Conservation (phyloP, 352 stramenopile species). For the Phytophthora sp. region DNA sequence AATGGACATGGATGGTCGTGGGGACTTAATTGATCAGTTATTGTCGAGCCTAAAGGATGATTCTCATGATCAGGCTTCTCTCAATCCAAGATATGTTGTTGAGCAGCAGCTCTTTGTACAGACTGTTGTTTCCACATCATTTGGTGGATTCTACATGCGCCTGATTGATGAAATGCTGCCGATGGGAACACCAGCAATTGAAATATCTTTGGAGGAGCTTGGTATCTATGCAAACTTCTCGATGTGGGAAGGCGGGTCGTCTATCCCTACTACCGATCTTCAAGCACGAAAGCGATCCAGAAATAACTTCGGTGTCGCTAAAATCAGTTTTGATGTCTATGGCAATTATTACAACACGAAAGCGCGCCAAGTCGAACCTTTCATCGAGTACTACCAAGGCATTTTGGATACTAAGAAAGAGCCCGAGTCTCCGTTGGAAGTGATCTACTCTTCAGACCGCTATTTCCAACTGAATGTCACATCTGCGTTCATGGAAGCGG, state of each 20-base stretch:
- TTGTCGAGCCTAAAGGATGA: slow-evolving; percentile 74
- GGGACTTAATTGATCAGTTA: slow-evolving; percentile 80
- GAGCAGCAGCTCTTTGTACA: slow-evolving; percentile 76
- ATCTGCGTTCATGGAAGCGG: slow-evolving; percentile 78
- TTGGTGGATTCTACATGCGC: slow-evolving; percentile 88
- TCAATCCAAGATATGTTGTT: slow-evolving; percentile 21
- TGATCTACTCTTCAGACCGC: slow-evolving; percentile 80
- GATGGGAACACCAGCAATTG: slow-evolving; percentile 73
- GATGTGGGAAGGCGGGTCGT: slow-evolving; percentile 62
- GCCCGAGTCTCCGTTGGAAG: slow-evolving; percentile 57
- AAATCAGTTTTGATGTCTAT: slow-evolving; percentile 84
- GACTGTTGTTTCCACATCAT: slow-evolving; percentile 79
- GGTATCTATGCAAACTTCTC: slow-evolving; percentile 77
- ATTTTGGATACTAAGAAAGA: slow-evolving; percentile 85
- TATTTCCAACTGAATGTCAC: slow-evolving; percentile 91
- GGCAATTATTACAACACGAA: slow-evolving; percentile 91
- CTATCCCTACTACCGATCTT: slow-evolving; percentile 41
- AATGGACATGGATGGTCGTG: slow-evolving; percentile 77
- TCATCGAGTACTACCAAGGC: slow-evolving; percentile 87
- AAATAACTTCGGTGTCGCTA: slow-evolving; percentile 76
- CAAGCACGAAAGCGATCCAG: slow-evolving; percentile 50
- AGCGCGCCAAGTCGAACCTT: slow-evolving; percentile 77
- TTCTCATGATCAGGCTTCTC: slow-evolving; percentile 21
- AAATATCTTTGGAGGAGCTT: slow-evolving; percentile 80
- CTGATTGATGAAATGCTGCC: slow-evolving; percentile 86